Percentiles rank a stretch among this genome's conserved stretches.
Evolutionary conservation across 2,329 filamentous ascomycete species (phyloP).

Genomic region (Apiospora rasikravindrae): DNA sequence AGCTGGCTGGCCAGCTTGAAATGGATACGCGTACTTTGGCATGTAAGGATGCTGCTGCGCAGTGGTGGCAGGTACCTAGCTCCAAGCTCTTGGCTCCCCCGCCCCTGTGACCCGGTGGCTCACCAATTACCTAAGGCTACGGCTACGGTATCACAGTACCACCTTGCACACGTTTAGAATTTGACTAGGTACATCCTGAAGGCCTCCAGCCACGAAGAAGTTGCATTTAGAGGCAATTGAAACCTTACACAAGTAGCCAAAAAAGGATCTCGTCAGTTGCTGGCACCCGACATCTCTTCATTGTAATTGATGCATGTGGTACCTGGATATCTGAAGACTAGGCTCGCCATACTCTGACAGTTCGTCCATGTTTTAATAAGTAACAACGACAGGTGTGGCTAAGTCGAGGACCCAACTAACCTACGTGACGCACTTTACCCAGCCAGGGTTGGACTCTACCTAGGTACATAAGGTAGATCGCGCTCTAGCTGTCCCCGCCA

Average conservation of each 20-base stretch:
- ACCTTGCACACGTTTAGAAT: too few species aligned
- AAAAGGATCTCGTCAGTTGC: background rate
- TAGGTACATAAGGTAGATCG: background rate
- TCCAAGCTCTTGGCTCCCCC: background rate
- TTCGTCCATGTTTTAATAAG: background rate
- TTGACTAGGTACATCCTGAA: background rate
- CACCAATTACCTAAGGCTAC: background rate
- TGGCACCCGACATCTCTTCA: background rate
- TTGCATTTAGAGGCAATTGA: background rate
- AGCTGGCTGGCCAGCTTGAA: slow-evolving; percentile 10
- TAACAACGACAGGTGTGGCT: background rate
- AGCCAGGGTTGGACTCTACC: too few species aligned
- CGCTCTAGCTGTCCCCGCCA: background rate
- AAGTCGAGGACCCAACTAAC: background rate
- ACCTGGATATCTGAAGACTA: background rate
- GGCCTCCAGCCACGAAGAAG: background rate
- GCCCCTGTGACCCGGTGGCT: background rate
- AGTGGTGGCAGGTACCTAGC: background rate
- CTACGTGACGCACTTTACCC: background rate
- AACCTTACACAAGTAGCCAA: background rate
- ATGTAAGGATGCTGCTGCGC: background rate
- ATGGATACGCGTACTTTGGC: slow-evolving; percentile 4
- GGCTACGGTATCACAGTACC: too few species aligned
- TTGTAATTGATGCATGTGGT: background rate
- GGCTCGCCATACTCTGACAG: background rate